Conservation (phyloP, 768 basidiomycete species). For the Mycena pura region DNA sequence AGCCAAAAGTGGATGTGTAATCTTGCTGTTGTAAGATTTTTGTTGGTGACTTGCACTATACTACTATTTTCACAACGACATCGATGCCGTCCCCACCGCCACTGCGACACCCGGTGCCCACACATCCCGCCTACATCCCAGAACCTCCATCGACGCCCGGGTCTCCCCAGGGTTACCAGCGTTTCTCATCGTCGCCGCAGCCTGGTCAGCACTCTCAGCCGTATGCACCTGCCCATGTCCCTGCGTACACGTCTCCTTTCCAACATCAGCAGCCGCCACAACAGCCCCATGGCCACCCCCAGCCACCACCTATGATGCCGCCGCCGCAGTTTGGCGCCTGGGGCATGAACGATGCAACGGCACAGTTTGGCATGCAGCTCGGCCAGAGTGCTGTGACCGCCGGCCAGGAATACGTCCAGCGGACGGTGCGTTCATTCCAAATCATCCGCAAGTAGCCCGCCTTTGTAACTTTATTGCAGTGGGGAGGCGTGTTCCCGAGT, state of each 20-base stretch:
- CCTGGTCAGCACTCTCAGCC: slow-evolving; percentile 33
- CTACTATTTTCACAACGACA: too few relatives aligned
- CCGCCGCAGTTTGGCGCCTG: slow-evolving; percentile 69
- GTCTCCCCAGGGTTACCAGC: slow-evolving; percentile 78
- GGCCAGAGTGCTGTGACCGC: slow-evolving; percentile 91
- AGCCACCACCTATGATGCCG: slow-evolving; percentile 40
- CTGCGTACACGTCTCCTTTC: slow-evolving; percentile 56
- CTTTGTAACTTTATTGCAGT: slow-evolving; percentile 49
- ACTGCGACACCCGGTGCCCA: slow-evolving; percentile 87
- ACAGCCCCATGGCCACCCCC: slow-evolving; percentile 43
- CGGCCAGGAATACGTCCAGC: slow-evolving; percentile 94
- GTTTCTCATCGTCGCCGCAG: slow-evolving; percentile 65
- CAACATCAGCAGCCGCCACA: slow-evolving; percentile 51
- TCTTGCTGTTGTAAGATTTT: too few relatives aligned
- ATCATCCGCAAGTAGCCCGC: slow-evolving; percentile 15
- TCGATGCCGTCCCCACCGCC: slow-evolving; percentile 74
- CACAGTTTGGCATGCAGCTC: slow-evolving; percentile 95
- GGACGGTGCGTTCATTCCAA: slow-evolving; percentile 69
- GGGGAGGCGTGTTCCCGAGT: slow-evolving; percentile 80
- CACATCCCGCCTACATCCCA: slow-evolving; percentile 85
- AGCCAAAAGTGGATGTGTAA: too few relatives aligned
- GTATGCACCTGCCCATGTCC: slow-evolving; percentile 42
- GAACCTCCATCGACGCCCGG: slow-evolving; percentile 80
- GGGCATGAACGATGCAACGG: slow-evolving; percentile 92
- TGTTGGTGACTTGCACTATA: too few relatives aligned